phyloP scores from a whole-genome alignment of 176 grass and related monocot genomes.

The Carex parvula region DNA sequence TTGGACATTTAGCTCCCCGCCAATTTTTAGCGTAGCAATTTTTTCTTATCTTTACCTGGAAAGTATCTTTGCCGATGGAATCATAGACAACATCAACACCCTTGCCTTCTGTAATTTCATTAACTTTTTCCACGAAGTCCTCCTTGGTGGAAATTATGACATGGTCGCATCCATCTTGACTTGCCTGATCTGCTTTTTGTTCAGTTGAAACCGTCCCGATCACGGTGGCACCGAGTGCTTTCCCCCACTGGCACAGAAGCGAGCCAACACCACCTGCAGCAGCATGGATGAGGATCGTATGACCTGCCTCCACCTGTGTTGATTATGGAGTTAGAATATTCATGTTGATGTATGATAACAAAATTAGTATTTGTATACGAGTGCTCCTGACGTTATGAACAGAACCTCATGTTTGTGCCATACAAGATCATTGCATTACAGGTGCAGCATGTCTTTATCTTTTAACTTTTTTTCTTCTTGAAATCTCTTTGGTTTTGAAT shows the following conservation, averaged over 20 bases:
- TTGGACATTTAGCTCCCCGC: background rate
- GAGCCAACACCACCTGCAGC: slow-evolving; percentile 90
- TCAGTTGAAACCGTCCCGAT: slow-evolving; percentile 87
- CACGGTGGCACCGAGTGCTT: slow-evolving; percentile 75
- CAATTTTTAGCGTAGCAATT: background rate
- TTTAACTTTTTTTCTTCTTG: background rate
- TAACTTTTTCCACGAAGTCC: slow-evolving; percentile 69
- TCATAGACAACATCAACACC: slow-evolving; percentile 90
- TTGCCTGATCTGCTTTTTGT: slow-evolving; percentile 71
- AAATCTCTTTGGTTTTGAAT: background rate
- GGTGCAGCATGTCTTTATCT: background rate
- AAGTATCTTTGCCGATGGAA: slow-evolving; percentile 90
- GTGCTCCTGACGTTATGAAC: background rate
- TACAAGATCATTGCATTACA: background rate
- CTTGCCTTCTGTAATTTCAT: slow-evolving; percentile 69
- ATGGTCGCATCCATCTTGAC: slow-evolving; percentile 71
- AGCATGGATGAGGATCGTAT: slow-evolving; percentile 69
- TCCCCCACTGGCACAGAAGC: slow-evolving; percentile 88
- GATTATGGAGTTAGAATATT: background rate
- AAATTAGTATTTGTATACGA: background rate
- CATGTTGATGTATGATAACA: background rate
- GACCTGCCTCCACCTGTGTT: slow-evolving; percentile 59
- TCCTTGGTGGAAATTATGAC: slow-evolving; percentile 72
- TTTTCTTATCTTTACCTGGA: slow-evolving; percentile 44
- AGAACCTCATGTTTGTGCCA: background rate